Conservation (phyloP, 495 filamentous ascomycete genomes). For the Aspergillus indologenus region DNA sequence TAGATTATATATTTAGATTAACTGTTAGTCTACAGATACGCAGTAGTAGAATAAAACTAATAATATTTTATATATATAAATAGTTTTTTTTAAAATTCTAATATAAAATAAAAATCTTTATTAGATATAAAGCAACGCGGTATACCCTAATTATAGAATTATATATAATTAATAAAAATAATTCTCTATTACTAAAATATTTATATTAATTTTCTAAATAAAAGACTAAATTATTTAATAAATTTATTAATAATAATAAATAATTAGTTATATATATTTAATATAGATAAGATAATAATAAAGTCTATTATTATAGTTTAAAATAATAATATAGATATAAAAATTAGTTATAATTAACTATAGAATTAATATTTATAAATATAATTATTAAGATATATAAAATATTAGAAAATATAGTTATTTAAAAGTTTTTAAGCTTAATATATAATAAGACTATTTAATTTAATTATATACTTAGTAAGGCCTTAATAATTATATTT, state of each 20-base stretch:
- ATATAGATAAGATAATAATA: not conserved
- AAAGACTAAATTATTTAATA: not conserved
- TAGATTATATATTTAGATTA: not conserved
- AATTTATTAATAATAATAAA: not conserved
- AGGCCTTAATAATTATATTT: not conserved
- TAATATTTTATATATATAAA: not conserved
- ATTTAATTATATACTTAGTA: not conserved
- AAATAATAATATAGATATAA: not conserved
- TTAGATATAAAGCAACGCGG: not conserved
- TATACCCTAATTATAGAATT: not conserved
- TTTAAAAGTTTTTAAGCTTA: not conserved
- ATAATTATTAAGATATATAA: not conserved
- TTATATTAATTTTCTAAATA: not conserved
- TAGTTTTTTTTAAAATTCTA: not conserved
- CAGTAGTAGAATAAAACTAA: not conserved
- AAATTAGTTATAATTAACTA: not conserved
- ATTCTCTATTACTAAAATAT: not conserved
- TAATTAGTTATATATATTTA: not conserved
- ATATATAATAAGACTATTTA: not conserved
- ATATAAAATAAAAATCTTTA: not conserved
- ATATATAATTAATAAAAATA: not conserved
- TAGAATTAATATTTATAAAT: not conserved
- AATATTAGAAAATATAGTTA: not conserved
- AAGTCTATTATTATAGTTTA: not conserved
- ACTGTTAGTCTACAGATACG: not conserved